Base-by-base conservation (phyloP, 129 eudicot species). In the Centella asiatica region DNA sequence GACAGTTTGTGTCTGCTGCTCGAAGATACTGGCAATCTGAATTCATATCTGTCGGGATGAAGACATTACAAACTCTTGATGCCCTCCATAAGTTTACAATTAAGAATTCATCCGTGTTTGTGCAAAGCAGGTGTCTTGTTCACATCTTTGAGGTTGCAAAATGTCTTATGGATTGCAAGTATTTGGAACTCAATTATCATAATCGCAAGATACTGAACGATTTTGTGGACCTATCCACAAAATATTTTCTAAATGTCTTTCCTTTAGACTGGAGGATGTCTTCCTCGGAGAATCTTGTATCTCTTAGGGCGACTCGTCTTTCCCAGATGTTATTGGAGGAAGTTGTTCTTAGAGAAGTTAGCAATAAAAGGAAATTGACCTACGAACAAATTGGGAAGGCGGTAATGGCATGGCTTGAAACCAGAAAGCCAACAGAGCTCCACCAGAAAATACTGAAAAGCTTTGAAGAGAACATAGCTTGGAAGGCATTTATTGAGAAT, bases 181-280 rank as follows among this genome's bases (percentile, higher is more conserved):
- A 42, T 57, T 40, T 72, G 1, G 64, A 59, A 5, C 42, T 34
- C 32, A 37, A 45, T 2, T 47, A 32, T 45, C 11, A 9, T 9
- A 66, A 69, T 24, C 12, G 3, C 1, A 45, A 17, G 60, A 64
- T 25, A 56, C 64, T 84, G 45, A 62, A 52, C 33, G 54, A 1
- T 0, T 81, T 51, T 52, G 28, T 72, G n/a, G 22, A 60, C 10
- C 11, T 61, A 15, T 82, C 85, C 0, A 48, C 61, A 10, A 6
- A 3, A 2, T 82, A 77, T 68, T 69, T 79, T 57, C 62, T 31
- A 9, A 47, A 56, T 20, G 76, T 77, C 9, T 89, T 82, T 73
- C 82, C 87, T 5, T 68, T 82, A 59, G 95, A 89, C 67, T 74
- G 83, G 77, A 55, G 80, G 26, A 36, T 24, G 18, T 74, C 87